phyloP scores from a whole-genome alignment of 1,284 basidiomycete genomes.

The Exobasidium cylindrosporum region DNA sequence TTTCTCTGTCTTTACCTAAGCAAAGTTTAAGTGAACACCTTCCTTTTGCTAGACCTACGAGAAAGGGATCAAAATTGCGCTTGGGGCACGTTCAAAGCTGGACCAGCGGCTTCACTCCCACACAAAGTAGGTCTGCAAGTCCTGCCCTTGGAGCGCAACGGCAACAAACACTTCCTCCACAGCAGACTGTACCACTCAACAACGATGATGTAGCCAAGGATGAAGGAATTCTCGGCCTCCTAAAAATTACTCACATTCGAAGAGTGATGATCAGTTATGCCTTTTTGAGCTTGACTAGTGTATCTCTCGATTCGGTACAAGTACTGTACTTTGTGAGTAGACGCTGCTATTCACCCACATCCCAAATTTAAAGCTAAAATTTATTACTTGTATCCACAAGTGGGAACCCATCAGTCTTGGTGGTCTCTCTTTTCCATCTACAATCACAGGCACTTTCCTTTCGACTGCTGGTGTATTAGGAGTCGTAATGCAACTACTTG shows the following conservation, averaged over 20 bases:
- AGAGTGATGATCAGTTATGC: constrained; percentile 40
- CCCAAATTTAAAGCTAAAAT: too few species aligned
- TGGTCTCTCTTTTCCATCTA: constrained; percentile 26
- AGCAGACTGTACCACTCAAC: neutral
- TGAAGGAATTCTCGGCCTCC: constrained; percentile 16
- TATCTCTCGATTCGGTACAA: constrained; percentile 30
- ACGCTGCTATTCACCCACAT: too few species aligned
- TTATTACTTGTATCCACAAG: neutral
- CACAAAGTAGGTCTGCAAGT: constrained; percentile 13
- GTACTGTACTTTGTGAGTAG: constrained; percentile 27
- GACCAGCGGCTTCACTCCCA: constrained; percentile 27
- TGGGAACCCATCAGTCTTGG: constrained; percentile 31
- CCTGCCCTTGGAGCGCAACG: neutral
- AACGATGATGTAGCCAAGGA: neutral
- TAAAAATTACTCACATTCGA: constrained; percentile 31
- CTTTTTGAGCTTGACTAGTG: constrained; percentile 28
- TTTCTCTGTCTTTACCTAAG: too few species aligned
- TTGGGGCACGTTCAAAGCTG: constrained; percentile 20
- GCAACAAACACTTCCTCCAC: neutral
- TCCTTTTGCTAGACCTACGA: neutral
- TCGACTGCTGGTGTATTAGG: constrained; percentile 46
- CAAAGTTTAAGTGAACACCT: too few species aligned
- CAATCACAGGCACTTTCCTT: constrained; percentile 38
- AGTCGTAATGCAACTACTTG: constrained; percentile 46
- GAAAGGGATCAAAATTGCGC: constrained; percentile 1